A percentile compares a stretch with the other conserved stretches of the same genome.
Evolutionary conservation across 2,329 filamentous ascomycete species (phyloP).

Genomic region (Aureobasidium sp.): DNA sequence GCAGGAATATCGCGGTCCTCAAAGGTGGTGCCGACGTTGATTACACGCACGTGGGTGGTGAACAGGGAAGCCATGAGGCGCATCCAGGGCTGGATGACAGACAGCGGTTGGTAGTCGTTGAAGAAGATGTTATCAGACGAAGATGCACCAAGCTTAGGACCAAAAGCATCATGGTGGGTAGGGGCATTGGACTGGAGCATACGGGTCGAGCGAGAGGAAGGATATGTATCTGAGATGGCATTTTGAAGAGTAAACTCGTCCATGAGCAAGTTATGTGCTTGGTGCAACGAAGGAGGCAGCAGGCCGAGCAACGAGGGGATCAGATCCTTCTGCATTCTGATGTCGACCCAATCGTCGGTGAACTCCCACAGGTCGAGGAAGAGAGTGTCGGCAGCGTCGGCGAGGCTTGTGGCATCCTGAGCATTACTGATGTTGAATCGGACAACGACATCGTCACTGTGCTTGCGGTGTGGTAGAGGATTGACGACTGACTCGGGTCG

Average conservation of each 20-base stretch:
- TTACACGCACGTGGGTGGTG: slow-evolving; percentile 65
- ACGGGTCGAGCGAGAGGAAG: slow-evolving; percentile 32
- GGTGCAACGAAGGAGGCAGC: slow-evolving; percentile 66
- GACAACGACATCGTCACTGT: slow-evolving; percentile 71
- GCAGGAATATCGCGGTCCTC: slow-evolving; percentile 83
- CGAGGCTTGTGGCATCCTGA: slow-evolving; percentile 62
- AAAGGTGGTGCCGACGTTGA: slow-evolving; percentile 74
- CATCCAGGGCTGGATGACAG: slow-evolving; percentile 88
- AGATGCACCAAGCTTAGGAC: slow-evolving; percentile 26
- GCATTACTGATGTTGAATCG: slow-evolving; percentile 71
- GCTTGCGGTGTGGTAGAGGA: slow-evolving; percentile 20
- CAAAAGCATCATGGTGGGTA: slow-evolving; percentile 18
- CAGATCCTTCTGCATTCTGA: slow-evolving; percentile 68
- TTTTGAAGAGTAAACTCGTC: slow-evolving; percentile 63
- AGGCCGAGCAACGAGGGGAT: slow-evolving; percentile 72
- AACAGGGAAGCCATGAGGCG: slow-evolving; percentile 84
- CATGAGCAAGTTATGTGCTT: slow-evolving; percentile 67
- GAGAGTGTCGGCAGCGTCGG: slow-evolving; percentile 65
- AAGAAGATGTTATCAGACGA: slow-evolving; percentile 72
- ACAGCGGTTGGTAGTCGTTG: slow-evolving; percentile 80
- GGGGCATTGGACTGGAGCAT: slow-evolving; percentile 8
- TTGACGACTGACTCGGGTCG: neutral
- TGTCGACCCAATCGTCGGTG: slow-evolving; percentile 73
- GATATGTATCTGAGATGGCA: slow-evolving; percentile 70
- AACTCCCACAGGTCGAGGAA: slow-evolving; percentile 90